Evolutionary conservation across 805 yeast genomes (phyloP).

Genomic region (Wickerhamiella qilinensis): DNA sequence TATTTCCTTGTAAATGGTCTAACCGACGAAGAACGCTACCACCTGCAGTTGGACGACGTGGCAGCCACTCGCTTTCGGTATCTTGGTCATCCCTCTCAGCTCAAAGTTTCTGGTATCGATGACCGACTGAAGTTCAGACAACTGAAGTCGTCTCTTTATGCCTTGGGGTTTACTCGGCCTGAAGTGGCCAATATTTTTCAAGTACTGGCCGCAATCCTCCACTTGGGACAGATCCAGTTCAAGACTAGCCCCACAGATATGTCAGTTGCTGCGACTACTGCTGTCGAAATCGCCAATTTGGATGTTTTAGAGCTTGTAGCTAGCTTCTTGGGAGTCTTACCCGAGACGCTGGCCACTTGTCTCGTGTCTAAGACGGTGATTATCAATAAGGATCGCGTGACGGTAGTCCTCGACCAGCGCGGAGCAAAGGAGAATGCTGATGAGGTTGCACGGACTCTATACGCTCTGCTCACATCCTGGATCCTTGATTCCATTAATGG

Average conservation of each 20-base stretch:
- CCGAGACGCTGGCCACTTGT: constrained; percentile 23
- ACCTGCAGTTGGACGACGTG: constrained; percentile 25
- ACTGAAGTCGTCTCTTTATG: constrained; percentile 32
- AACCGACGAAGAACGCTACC: constrained; percentile 25
- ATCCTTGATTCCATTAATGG: constrained; percentile 24
- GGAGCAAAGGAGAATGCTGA: constrained; percentile 29
- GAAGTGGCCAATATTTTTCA: constrained; percentile 35
- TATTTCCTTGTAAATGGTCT: constrained; percentile 39
- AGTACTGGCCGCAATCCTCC: constrained; percentile 29
- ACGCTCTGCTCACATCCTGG: constrained; percentile 25
- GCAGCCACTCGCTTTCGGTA: constrained; percentile 27
- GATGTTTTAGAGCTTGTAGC: constrained; percentile 23
- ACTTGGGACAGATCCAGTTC: constrained; percentile 27
- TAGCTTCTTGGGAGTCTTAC: constrained; percentile 25
- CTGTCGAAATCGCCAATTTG: constrained; percentile 22
- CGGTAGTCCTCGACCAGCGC: constrained; percentile 25
- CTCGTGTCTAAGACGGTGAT: constrained; percentile 24
- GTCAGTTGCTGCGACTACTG: constrained; percentile 22
- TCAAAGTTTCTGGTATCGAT: constrained; percentile 28
- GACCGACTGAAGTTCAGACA: constrained; percentile 32
- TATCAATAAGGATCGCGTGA: constrained; percentile 25
- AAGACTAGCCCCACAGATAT: constrained; percentile 19
- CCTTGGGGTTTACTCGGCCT: constrained; percentile 31
- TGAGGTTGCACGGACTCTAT: constrained; percentile 26
- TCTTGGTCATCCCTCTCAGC: constrained; percentile 28